These are phyloP conservation scores for Huntiella abstrusa DNA, from an alignment of 2,329 filamentous ascomycete genomes.

Conservation along the genomic window DNA sequence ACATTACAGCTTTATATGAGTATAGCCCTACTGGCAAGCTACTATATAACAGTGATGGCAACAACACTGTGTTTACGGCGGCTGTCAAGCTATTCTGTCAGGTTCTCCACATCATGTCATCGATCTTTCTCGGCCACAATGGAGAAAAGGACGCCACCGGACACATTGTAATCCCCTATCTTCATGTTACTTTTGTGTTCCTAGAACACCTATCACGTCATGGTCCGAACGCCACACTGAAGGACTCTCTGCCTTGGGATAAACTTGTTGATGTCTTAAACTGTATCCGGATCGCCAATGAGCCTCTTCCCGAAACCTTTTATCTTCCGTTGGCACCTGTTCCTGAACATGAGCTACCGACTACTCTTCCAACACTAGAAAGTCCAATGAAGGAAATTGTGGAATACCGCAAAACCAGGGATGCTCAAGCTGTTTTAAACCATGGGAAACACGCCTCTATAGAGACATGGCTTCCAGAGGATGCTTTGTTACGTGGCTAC, in stretches of 20 bases:
- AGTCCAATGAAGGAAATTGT: too few species aligned
- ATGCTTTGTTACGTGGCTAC: conserved; percentile 46
- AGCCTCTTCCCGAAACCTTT: too few species aligned
- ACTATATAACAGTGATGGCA: not conserved
- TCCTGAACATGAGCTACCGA: too few species aligned
- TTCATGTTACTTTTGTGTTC: conserved; percentile 2
- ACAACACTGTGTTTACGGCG: not conserved
- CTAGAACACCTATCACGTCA: conserved; percentile 17
- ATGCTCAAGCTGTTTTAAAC: too few species aligned
- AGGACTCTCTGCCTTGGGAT: too few species aligned
- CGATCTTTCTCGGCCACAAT: not conserved
- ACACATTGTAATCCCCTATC: not conserved
- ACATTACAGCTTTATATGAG: conserved; percentile 31
- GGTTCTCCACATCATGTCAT: not conserved
- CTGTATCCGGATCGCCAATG: too few species aligned
- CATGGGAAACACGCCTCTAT: too few species aligned
- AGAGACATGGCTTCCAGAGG: conserved; percentile 30
- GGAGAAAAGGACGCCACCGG: not conserved
- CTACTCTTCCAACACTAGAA: too few species aligned
- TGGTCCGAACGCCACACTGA: too few species aligned
- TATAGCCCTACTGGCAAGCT: conserved; percentile 17
- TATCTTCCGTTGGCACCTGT: too few species aligned
- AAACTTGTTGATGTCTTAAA: too few species aligned
- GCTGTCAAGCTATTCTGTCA: not conserved
- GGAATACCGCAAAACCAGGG: too few species aligned